Evolutionary conservation across 2,329 filamentous ascomycete genomes (phyloP).

Genomic region (Pezicula neosporulosa): DNA sequence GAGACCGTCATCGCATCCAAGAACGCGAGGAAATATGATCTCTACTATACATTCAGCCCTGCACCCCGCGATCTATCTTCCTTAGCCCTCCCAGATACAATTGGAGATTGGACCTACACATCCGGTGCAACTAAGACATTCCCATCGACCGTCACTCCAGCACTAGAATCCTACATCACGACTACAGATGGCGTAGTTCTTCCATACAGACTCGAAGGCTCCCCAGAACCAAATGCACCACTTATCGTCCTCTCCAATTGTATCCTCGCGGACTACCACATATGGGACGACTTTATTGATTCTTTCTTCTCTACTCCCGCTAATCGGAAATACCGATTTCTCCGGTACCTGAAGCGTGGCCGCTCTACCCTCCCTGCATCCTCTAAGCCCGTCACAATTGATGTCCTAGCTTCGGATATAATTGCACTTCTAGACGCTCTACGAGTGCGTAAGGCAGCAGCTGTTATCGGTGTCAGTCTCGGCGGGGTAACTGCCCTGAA

Average conservation of each 20-base stretch:
- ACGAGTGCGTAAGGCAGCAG: conserved; percentile 62
- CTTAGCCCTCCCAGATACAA: conserved; percentile 23
- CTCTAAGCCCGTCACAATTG: conserved; percentile 28
- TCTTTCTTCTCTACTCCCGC: conserved; percentile 20
- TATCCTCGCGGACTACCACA: conserved; percentile 71
- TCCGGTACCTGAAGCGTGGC: conserved; percentile 77
- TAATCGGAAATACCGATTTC: conserved; percentile 56
- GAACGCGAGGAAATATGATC: conserved; percentile 58
- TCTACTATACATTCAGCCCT: conserved; percentile 79
- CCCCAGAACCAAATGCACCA: conserved; percentile 60
- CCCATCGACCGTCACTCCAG: conserved; percentile 38
- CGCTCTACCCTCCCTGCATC: conserved; percentile 8
- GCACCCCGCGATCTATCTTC: conserved; percentile 62
- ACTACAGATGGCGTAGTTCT: conserved; percentile 65
- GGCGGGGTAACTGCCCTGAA: conserved; percentile 77
- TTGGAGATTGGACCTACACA: conserved; percentile 48
- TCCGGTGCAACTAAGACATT: conserved; percentile 31
- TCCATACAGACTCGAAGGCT: conserved; percentile 75
- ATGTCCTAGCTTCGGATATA: conserved; percentile 67
- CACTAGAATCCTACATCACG: conserved; percentile 65
- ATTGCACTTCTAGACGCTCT: conserved; percentile 63
- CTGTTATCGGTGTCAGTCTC: conserved; percentile 73
- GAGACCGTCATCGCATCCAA: conserved; percentile 54
- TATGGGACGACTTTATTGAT: conserved; percentile 73
- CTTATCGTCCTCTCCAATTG: conserved; percentile 77